A percentile compares a stretch with the other conserved stretches of the same genome.
Conservation (phyloP, 2,329 filamentous ascomycete genomes). For the Hypoxylon sp. region DNA sequence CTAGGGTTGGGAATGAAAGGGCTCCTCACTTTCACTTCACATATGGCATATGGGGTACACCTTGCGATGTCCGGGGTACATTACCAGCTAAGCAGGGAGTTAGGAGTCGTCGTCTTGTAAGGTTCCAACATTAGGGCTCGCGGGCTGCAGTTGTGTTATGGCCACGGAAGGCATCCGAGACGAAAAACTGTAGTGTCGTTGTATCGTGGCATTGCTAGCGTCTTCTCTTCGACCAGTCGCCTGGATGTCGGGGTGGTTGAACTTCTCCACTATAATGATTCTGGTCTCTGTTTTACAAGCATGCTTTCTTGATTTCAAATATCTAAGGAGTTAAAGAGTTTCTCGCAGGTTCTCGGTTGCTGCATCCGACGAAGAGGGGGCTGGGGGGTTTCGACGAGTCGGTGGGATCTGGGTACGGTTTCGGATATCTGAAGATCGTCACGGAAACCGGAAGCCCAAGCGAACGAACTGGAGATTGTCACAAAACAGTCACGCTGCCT, state of each 20-base stretch:
- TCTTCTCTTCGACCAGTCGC: background rate
- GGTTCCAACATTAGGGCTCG: conserved; percentile 6
- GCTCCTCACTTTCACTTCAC: conserved; percentile 12
- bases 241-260: conserved; percentile 7
- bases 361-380: conserved; percentile 26
- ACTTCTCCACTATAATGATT: conserved; percentile 4
- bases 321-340: conserved; percentile 7
- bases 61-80: conserved; percentile 8
- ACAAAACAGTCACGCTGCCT: conserved; percentile 10
- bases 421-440: conserved; percentile 30
- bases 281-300: conserved; percentile 15
- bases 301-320: conserved; percentile 8
- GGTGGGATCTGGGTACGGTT: conserved; percentile 25
- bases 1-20: conserved; percentile 6
- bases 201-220: conserved; percentile 1
- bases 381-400: conserved; percentile 2
- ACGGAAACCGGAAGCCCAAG: conserved; percentile 18
- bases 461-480: conserved; percentile 24
- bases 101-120: background rate
- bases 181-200: conserved; percentile 7
- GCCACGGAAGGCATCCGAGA: conserved; percentile 20
- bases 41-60: conserved; percentile 13
- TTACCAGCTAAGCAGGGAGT: background rate
- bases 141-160: conserved; percentile 14
- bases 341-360: conserved; percentile 20